Conservation (phyloP, 2,329 filamentous ascomycete species). For the Colletotrichum cuscutae region DNA sequence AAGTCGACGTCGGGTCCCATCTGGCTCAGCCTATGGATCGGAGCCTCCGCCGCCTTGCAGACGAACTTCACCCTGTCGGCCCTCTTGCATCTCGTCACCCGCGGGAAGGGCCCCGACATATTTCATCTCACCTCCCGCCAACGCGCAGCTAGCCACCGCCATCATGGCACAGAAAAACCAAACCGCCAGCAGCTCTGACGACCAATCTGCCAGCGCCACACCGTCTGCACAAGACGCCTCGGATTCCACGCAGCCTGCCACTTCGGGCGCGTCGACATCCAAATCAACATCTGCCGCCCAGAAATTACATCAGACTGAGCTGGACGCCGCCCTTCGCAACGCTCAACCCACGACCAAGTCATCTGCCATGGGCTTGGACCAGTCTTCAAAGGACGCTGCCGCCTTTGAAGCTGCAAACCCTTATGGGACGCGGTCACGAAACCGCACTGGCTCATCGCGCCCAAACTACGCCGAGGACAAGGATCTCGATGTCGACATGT, state of each 20-base stretch:
- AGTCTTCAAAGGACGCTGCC: constrained; percentile 57
- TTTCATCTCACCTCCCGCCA: constrained; percentile 8
- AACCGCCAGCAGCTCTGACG: constrained; percentile 30
- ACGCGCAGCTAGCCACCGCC: constrained; percentile 25
- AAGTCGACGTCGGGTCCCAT: neutral
- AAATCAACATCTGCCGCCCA: constrained; percentile 23
- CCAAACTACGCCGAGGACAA: constrained; percentile 96
- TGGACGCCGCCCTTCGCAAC: constrained; percentile 45
- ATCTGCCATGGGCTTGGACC: constrained; percentile 56
- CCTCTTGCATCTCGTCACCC: constrained; percentile 32
- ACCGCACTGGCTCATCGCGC: constrained; percentile 81
- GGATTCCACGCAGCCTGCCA: constrained; percentile 32
- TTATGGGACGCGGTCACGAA: constrained; percentile 95
- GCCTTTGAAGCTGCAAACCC: constrained; percentile 68
- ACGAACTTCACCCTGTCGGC: constrained; percentile 29
- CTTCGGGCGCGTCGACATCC: constrained; percentile 25
- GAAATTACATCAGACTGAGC: constrained; percentile 46
- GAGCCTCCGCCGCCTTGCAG: constrained; percentile 22
- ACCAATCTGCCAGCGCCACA: constrained; percentile 36
- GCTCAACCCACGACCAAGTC: constrained; percentile 59
- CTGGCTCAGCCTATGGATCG: constrained; percentile 26
- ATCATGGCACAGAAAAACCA: constrained; percentile 36
- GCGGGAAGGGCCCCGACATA: constrained; percentile 35
- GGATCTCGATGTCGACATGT: constrained; percentile 87
- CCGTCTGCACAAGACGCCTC: constrained; percentile 32